Base-by-base conservation (phyloP, 306 rosid species). In the Vigna radiata region DNA sequence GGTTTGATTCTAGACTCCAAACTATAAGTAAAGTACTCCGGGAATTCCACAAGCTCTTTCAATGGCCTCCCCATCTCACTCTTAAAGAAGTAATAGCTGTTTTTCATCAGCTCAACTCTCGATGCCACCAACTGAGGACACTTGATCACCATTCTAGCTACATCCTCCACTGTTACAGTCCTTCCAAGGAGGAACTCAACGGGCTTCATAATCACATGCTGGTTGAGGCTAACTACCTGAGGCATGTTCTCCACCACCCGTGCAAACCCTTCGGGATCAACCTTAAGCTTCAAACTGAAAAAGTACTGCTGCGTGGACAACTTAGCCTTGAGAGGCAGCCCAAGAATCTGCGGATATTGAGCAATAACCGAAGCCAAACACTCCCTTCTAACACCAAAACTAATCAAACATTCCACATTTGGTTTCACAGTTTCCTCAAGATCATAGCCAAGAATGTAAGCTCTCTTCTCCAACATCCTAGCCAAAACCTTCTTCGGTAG, bases 1-100 rank as follows among this genome's bases (percentile, higher is more conserved):
- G 97, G 94, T 81, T 95, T 95, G 72, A 95, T 88, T 87, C 99
- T 87, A 14, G 96, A 90, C 56, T 95, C 99, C 88, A 92, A 84
- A 85, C 99, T 92, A 79, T 95, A 92, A 5, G 97, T 92, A 56
- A 95, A 92, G 86, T 90, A 95, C 77, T 92, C 97, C 0, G 99
- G 97, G 62, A 92, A 95, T 9, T 89, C 91, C 77, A 88, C 90
- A 23, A 95, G 96, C 88, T 95, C 97, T 53, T 86, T 86, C 52
- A 86, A 1, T 9, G 97, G 94, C 60, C 97, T 86, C 66, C 96
- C 95, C 92, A 90, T 95, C 87, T 89, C 98, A 68, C 82, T 89
- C 89, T 92, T 95, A 77, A 85, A 92, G 81, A 89, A 95, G 88
- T 88, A 95, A 68, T 2, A 90, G 80, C 93, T 84, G 76, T 90